Evolutionary conservation across 345 rosid species (phyloP), one percentile per base, ranked within the genome.

Genomic region (Melaleuca quinquenervia): DNA sequence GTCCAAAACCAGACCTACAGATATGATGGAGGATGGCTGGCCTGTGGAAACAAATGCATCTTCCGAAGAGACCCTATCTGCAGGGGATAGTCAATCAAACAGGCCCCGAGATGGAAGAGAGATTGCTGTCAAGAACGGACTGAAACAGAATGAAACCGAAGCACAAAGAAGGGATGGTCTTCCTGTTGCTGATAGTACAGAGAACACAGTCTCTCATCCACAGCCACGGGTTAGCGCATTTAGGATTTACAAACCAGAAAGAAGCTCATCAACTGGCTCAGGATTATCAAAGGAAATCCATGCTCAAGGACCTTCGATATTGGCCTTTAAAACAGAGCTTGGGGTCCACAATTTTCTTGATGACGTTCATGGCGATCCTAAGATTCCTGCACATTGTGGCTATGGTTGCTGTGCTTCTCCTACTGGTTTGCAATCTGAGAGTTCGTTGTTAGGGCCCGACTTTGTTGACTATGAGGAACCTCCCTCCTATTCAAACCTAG

Each of bases 381-480:
- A 82, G 6, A 84, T 93, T 64, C 96, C 99, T 82, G 85, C 86
- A 6, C 90, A 82, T 88, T 96, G 99, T 87, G 98, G 99, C 76
- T 90, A 87, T 82, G 97, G 97, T 74, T 96, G 98, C 92, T 92
- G 95, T 82, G 84, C 90, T 32, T 74, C 87, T 53, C 89, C 90
- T 56, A 83, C 84, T 18, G 92, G 86, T 55, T 74, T 87, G 44
- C 90, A 84, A 50, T 75, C 90, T 2, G 85, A 82, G 50, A 84
- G 89, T 84, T 93, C 93, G 0, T 84, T 96, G 82, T 85, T 94
- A 88, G 99, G 99, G 82, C 95, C 96, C 3, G 98, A 94, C 88
- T 96, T 96, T 88, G 89, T 94, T 36, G 99, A 95, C 78, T 94
- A 92, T 83, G 98, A 95, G 82, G 99, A 95, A 85, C 88, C 88